Base-by-base conservation (phyloP, 352 stramenopile species). In the Thalassiosira mediterranea region DNA sequence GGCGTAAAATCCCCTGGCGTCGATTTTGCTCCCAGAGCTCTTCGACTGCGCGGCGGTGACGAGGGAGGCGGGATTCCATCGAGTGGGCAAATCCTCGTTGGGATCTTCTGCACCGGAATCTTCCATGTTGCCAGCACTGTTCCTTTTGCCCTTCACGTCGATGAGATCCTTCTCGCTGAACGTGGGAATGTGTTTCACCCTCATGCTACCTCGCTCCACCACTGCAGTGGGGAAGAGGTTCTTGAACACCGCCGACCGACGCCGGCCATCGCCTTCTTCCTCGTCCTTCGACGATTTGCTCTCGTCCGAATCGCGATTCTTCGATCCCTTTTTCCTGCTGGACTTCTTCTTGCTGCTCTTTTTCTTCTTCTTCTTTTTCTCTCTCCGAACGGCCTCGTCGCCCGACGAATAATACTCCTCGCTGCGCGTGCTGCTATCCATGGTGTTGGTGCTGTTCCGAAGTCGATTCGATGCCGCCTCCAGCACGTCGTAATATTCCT, bases 401-500 rank as follows among this genome's bases (percentile, higher is more conserved):
- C 49, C 31, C 29, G 52, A 63, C 34, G 52, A 64, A 26, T 42
- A 21, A 53, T 67, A 25, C 17, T 32, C 19, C 4, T n/a, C n/a
- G n/a, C n/a, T n/a, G n/a, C n/a, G n/a, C n/a, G n/a, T n/a, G n/a
- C n/a, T n/a, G n/a, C n/a, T n/a, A n/a, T n/a, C n/a, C n/a, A 15
- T 15, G 37, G 37, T 44, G 37, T 8, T 8, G 10, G 47, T 0
- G 19, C 1, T 59, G 11, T 29, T 31, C 4, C n/a, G 51, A 37
- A 73, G 25, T 13, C 64, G 64, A 64, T 49, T 65, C 15, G 60
- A 54, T 62, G 68, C 68, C 26, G 66, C 37, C 51, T 77, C 58
- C 34, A 77, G 71, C 8, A 77, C 58, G 65, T 77, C 57, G 40
- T 71, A 77, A 26, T 77, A 77, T 51, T 71, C 57, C 60, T 70